Evolutionary conservation across 2,329 filamentous ascomycete genomes (phyloP), one percentile per base, ranked within the genome.

Genomic region (Colletotrichum euphorbiae): DNA sequence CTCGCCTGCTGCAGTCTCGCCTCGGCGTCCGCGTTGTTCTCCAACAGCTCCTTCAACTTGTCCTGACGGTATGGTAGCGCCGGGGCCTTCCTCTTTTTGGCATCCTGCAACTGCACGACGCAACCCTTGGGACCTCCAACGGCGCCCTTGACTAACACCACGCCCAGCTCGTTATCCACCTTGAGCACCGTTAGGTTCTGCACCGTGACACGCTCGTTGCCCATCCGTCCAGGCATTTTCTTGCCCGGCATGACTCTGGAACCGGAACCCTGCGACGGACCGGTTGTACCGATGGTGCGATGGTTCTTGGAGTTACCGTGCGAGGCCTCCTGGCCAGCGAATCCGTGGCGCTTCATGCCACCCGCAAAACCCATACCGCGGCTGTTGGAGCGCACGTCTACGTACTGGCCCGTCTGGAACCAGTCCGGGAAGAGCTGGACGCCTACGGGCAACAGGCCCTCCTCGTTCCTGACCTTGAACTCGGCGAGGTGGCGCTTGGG

Each of bases 191-290:
- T 92, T 74, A 98, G 83, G 80, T 97, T 98, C 85, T 98, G 94
- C 66, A 96, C 87, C 54, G 96, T 99, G 63, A 94, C 92, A 73
- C 89, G 89, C 80, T 97, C 88, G 72, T 91, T 92, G 71, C 96
- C 96, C 96, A 99, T 98, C 68, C 93, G 89, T 62, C 96, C 96
- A 3, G 96, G 89, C 96, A 99, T 99, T 83, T 94, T 96, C 89
- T 99, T 99, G 69, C 96, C 96, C 0, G 96, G 96, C 77, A 94
- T 84, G 24, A 99, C 95, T 81, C 96, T 89, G 71, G 93, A 97
- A 82, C 96, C 96, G 77, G 92, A 90, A 72, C 96, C 96, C 81
- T 99, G 96, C 73, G 91, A 92, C 69, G 92, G 93, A 78, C 96
- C 96, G 7, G 91, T 87, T 38, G 93, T 95, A 85, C 96, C 96